Conservation (phyloP, 2,329 filamentous ascomycete genomes). For the Colletotrichum sp. region DNA sequence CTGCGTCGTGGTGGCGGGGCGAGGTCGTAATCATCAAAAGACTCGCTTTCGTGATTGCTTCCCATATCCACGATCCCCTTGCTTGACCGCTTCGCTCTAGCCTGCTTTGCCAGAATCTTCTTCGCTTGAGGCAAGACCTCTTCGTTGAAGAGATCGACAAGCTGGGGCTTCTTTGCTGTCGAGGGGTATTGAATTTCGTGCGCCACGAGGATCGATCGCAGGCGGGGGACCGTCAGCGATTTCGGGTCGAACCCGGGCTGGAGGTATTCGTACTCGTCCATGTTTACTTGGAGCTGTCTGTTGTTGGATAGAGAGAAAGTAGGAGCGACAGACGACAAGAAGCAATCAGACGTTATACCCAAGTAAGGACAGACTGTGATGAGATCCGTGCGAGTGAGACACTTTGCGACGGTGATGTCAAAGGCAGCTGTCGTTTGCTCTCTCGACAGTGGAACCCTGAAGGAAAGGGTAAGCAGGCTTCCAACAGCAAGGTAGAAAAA, state of each 20-base stretch:
- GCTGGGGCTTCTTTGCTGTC: conserved; percentile 88
- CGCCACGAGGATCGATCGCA: conserved; percentile 89
- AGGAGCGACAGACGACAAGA: neutral
- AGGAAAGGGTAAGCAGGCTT: neutral
- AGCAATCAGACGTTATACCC: neutral
- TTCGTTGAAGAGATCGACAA: conserved; percentile 83
- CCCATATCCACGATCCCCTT: conserved; percentile 78
- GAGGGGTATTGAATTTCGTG: conserved; percentile 87
- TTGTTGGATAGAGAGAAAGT: neutral
- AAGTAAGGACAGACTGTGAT: neutral
- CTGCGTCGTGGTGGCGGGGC: conserved; percentile 53
- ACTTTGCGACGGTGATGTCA: conserved; percentile 10
- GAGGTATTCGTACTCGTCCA: conserved; percentile 80
- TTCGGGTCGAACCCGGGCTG: conserved; percentile 85
- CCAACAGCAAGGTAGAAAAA: neutral
- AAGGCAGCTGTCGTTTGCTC: neutral
- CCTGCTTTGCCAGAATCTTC: conserved; percentile 76
- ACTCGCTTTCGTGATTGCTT: conserved; percentile 69
- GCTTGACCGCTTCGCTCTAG: conserved; percentile 84
- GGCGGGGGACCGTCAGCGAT: conserved; percentile 82
- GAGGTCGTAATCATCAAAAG: conserved; percentile 65
- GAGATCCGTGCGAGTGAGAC: neutral
- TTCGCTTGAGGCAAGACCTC: conserved; percentile 79
- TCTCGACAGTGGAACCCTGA: neutral
- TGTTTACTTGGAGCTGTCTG: conserved; percentile 30